phyloP scores from a whole-genome alignment of 495 filamentous ascomycete genomes.

The Geopyxis carbonaria region DNA sequence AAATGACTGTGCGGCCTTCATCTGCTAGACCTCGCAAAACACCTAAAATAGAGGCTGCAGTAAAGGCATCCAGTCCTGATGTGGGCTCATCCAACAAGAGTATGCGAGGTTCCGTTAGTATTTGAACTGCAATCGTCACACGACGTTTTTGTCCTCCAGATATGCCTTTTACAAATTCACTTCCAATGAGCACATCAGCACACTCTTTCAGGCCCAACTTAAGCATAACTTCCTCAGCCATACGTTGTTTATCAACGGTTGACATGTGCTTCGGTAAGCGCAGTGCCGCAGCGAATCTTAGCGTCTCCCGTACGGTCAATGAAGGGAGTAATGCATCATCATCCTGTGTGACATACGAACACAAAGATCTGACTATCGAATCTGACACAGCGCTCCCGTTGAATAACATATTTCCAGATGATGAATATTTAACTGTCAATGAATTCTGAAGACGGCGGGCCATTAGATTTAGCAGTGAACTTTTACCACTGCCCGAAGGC shows the following conservation, averaged over 20 bases:
- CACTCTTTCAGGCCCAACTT: constrained; percentile 66
- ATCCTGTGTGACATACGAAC: constrained; percentile 60
- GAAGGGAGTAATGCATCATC: constrained; percentile 56
- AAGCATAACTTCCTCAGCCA: constrained; percentile 51
- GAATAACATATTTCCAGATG: constrained; percentile 43
- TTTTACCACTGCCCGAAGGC: constrained; percentile 58
- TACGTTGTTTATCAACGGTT: constrained; percentile 40
- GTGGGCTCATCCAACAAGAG: constrained; percentile 60
- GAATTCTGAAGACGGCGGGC: constrained; percentile 43
- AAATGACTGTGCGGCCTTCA: constrained; percentile 56
- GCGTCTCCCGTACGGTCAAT: constrained; percentile 56
- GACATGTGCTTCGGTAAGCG: constrained; percentile 52
- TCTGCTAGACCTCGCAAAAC: constrained; percentile 48
- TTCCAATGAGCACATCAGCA: constrained; percentile 55
- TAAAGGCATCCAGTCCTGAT: constrained; percentile 59
- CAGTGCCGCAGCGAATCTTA: constrained; percentile 49
- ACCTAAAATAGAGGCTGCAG: constrained; percentile 55
- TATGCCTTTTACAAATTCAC: constrained; percentile 54
- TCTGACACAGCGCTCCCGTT: constrained; percentile 49
- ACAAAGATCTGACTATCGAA: constrained; percentile 47
- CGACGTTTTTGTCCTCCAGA: constrained; percentile 61
- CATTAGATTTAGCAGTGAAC: constrained; percentile 51
- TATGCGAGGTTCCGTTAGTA: constrained; percentile 53
- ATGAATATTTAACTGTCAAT: constrained; percentile 35
- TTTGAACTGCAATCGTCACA: constrained; percentile 58